These are phyloP conservation scores for Codiaeum variegatum DNA, from an alignment of 441 rosid species.

Conservation along the genomic window DNA sequence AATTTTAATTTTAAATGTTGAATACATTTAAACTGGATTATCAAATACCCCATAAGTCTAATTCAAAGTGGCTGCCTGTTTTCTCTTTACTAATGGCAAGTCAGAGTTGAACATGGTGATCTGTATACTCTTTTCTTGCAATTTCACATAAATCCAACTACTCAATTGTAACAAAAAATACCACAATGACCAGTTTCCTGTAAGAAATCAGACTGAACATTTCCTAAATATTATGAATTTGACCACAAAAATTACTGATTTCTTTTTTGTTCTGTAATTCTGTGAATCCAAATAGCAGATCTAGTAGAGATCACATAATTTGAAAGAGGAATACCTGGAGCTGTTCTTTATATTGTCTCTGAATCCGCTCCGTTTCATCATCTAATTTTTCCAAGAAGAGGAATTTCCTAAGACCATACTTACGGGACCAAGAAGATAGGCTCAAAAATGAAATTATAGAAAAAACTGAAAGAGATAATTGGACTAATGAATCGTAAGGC, in stretches of 20 bases:
- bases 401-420: slow-evolving; percentile 61
- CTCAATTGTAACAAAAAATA: neutral
- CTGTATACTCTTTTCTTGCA: neutral
- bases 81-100: neutral
- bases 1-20: too few species aligned
- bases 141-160: neutral
- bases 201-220: neutral
- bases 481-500: slow-evolving; percentile 72
- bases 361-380: slow-evolving; percentile 49
- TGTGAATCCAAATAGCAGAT: neutral
- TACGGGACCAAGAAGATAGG: slow-evolving; percentile 63
- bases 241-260: too few species aligned
- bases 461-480: slow-evolving; percentile 63
- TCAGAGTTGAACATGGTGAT: neutral
- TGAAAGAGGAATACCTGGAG: slow-evolving; percentile 39
- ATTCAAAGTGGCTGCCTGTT: too few species aligned
- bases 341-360: slow-evolving; percentile 47
- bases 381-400: slow-evolving; percentile 66
- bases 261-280: neutral
- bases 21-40: too few species aligned
- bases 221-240: neutral
- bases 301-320: neutral
- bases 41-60: too few species aligned
- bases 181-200: neutral
- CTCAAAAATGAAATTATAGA: slow-evolving; percentile 57